These are phyloP conservation scores for Lonicera japonica DNA, from an alignment of 129 eudicot genomes.

Conservation along the genomic window DNA sequence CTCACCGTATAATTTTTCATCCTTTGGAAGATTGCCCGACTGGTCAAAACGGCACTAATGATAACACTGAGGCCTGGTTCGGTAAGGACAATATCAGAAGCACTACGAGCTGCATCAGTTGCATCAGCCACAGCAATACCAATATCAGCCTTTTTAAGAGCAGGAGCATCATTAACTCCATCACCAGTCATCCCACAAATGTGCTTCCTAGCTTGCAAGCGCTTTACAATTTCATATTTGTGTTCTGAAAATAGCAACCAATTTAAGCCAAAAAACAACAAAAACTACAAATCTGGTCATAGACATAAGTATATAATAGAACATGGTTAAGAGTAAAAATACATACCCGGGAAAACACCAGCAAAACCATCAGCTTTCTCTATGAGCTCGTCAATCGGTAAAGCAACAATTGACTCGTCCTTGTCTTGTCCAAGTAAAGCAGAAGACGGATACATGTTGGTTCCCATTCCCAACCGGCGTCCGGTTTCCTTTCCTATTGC, in stretches of 20 bases:
- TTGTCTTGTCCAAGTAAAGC: slow-evolving; percentile 94
- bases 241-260: slow-evolving; percentile 38
- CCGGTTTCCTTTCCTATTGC: slow-evolving; percentile 99
- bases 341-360: slow-evolving; percentile 94
- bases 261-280: neutral
- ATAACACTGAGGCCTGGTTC: slow-evolving; percentile 78
- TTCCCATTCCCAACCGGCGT: slow-evolving; percentile 98
- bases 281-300: neutral
- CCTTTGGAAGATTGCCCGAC: slow-evolving; percentile 70
- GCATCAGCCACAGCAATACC: slow-evolving; percentile 81
- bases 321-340: too few relatives aligned
- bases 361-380: slow-evolving; percentile 99
- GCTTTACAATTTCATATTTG: slow-evolving; percentile 63
- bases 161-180: slow-evolving; percentile 75
- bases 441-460: slow-evolving; percentile 98
- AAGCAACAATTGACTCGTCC: slow-evolving; percentile 93
- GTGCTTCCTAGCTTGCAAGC: slow-evolving; percentile 72
- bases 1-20: slow-evolving; percentile 70
- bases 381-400: slow-evolving; percentile 90
- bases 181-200: slow-evolving; percentile 81
- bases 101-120: slow-evolving; percentile 80
- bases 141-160: slow-evolving; percentile 70
- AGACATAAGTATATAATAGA: neutral
- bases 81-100: slow-evolving; percentile 70
- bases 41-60: slow-evolving; percentile 73